Evolutionary conservation across 371 early-diverging fungal species (phyloP).

Genomic region (Rhizoclosmatium hyalinum): DNA sequence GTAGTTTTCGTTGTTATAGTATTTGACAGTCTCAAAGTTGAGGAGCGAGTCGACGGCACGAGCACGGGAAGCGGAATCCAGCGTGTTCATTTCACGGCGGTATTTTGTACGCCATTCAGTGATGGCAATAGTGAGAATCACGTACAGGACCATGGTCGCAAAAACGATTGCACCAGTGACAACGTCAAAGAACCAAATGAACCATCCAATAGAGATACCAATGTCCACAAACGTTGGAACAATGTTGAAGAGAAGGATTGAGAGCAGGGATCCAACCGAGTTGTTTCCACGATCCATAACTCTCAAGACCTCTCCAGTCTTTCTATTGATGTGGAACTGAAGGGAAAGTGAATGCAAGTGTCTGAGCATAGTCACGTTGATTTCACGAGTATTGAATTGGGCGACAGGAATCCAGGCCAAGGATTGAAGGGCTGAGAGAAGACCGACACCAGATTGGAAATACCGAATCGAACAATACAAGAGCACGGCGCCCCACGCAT

Average conservation of each 20-base stretch:
- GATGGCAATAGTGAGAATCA: constrained; percentile 79
- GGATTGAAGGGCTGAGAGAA: constrained; percentile 79
- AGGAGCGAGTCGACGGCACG: constrained; percentile 88
- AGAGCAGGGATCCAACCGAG: constrained; percentile 70
- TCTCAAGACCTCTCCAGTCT: constrained; percentile 37
- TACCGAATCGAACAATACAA: constrained; percentile 75
- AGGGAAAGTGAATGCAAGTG: constrained; percentile 86
- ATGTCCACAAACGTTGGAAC: constrained; percentile 89
- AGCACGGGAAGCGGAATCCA: constrained; percentile 49
- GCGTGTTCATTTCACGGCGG: constrained; percentile 63
- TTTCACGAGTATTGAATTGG: constrained; percentile 83
- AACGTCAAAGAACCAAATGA: constrained; percentile 74
- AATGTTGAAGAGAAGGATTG: constrained; percentile 86
- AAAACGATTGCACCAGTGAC: constrained; percentile 84
- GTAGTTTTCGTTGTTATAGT: constrained; percentile 58
- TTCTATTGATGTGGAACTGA: constrained; percentile 56
- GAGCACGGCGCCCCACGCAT: constrained; percentile 72
- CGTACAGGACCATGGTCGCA: constrained; percentile 85
- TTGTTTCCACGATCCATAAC: constrained; percentile 85
- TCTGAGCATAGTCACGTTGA: constrained; percentile 84
- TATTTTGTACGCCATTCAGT: constrained; percentile 93
- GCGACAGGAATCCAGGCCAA: constrained; percentile 91
- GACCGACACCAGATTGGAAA: constrained; percentile 72
- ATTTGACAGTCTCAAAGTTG: constrained; percentile 96
- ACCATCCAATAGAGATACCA: constrained; percentile 75